These are phyloP conservation scores for Salix purpurea DNA, from an alignment of 345 rosid genomes.

Conservation along the genomic window DNA sequence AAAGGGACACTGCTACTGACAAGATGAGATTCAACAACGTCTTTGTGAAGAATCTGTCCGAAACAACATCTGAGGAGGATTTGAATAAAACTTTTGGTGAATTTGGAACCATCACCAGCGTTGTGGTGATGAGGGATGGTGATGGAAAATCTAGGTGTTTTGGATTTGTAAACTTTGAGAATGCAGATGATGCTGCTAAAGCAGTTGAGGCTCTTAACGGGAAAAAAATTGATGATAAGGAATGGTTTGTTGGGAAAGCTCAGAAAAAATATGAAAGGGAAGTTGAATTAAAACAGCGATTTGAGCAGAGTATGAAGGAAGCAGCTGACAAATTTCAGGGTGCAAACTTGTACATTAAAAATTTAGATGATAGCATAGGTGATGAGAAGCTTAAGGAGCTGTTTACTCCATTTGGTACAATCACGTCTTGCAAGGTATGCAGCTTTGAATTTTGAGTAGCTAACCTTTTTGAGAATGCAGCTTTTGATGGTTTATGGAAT, in stretches of 20 bases:
- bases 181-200: constrained; percentile 77
- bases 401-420: constrained; percentile 67
- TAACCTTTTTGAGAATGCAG: not conserved
- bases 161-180: constrained; percentile 93
- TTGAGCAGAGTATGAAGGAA: constrained; percentile 81
- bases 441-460: constrained; percentile 1
- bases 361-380: constrained; percentile 69
- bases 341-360: constrained; percentile 80
- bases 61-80: constrained; percentile 68
- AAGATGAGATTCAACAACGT: constrained; percentile 71
- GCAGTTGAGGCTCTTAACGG: constrained; percentile 89
- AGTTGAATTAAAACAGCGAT: constrained; percentile 51
- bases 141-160: constrained; percentile 83
- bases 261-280: constrained; percentile 88
- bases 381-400: constrained; percentile 89
- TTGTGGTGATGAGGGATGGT: constrained; percentile 75
- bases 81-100: constrained; percentile 65
- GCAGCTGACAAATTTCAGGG: constrained; percentile 82
- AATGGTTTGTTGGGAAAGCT: constrained; percentile 93
- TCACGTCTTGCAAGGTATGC: constrained; percentile 87
- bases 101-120: constrained; percentile 78
- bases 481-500: not conserved
- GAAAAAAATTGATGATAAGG: constrained; percentile 66
- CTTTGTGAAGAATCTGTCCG: constrained; percentile 80
- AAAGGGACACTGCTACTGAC: constrained; percentile 55